Evolutionary conservation across 2,329 filamentous ascomycete species (phyloP).

Genomic region (Fusarium dimerum): DNA sequence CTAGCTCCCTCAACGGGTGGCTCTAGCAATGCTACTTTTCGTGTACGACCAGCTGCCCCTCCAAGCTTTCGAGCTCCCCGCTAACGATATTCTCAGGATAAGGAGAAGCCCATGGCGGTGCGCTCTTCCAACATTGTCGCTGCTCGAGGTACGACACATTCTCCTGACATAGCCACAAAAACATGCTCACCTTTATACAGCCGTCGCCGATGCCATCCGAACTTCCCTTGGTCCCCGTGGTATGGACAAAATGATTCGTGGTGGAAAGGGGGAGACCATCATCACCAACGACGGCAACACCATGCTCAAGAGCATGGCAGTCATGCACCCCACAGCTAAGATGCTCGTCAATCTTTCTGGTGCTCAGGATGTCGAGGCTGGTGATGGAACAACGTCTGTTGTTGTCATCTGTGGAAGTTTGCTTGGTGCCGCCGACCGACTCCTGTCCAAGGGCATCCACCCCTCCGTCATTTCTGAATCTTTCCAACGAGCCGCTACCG

Average conservation of each 20-base stretch:
- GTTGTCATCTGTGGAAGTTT: conserved; percentile 97
- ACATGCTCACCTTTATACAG: conserved; percentile 46
- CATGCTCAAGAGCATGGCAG: conserved; percentile 98
- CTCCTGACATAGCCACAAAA: neutral
- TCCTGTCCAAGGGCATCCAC: conserved; percentile 92
- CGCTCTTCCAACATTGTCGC: conserved; percentile 96
- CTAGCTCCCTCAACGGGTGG: conserved; percentile 35
- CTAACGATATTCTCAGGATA: conserved; percentile 58
- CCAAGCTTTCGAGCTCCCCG: conserved; percentile 38
- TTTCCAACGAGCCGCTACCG: conserved; percentile 91
- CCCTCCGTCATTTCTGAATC: conserved; percentile 97
- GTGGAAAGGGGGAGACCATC: conserved; percentile 92
- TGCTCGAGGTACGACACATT: conserved; percentile 71
- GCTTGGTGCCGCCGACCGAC: conserved; percentile 86
- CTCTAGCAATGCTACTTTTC: conserved; percentile 57
- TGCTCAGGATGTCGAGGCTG: conserved; percentile 96
- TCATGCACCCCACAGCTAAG: conserved; percentile 99
- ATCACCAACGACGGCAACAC: conserved; percentile 99
- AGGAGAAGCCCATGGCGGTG: conserved; percentile 98
- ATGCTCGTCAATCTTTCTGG: conserved; percentile 98
- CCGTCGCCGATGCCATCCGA: conserved; percentile 95
- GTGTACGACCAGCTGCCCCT: conserved; percentile 44
- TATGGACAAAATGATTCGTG: conserved; percentile 99
- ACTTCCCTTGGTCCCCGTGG: conserved; percentile 94
- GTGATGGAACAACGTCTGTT: conserved; percentile 96